Percentiles rank a stretch among this genome's conserved stretches.
phyloP scores from a whole-genome alignment of 2,329 filamentous ascomycete species.

The Pestalotiopsis sp. region DNA sequence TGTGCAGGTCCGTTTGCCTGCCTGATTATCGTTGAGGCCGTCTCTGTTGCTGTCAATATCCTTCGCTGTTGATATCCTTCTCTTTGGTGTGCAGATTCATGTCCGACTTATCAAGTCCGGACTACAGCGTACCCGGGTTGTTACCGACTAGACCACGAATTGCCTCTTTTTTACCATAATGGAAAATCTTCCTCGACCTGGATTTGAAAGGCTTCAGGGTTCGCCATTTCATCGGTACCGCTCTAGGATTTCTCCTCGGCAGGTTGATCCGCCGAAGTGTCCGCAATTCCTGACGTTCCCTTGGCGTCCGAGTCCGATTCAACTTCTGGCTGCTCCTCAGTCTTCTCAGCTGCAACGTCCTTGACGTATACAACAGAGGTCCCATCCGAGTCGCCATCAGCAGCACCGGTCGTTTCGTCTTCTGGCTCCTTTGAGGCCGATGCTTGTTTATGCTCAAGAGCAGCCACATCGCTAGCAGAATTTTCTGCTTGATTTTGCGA shows the following conservation, averaged over 20 bases:
- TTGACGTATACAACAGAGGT: conserved; percentile 14
- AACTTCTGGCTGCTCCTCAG: neutral
- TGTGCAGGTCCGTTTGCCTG: neutral
- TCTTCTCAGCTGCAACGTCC: conserved; percentile 4
- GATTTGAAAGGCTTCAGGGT: neutral
- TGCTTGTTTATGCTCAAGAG: conserved; percentile 24
- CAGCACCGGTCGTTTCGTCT: neutral
- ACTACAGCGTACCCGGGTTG: neutral
- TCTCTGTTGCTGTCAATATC: too few species aligned
- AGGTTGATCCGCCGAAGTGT: neutral
- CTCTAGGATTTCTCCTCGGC: conserved; percentile 2
- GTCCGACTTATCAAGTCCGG: neutral
- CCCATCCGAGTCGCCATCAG: neutral
- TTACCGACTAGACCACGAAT: neutral
- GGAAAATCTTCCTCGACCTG: neutral
- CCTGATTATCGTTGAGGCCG: neutral
- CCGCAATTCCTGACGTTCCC: neutral
- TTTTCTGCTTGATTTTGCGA: conserved; percentile 17
- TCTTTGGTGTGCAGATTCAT: neutral
- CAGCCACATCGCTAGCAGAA: conserved; percentile 23
- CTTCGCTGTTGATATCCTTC: neutral
- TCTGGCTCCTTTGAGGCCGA: conserved; percentile 24
- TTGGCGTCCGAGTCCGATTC: neutral
- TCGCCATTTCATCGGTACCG: neutral
- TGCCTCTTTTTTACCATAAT: neutral